Evolutionary conservation across 2,329 filamentous ascomycete species (phyloP).

Genomic region (Sarocladium brachiariae): DNA sequence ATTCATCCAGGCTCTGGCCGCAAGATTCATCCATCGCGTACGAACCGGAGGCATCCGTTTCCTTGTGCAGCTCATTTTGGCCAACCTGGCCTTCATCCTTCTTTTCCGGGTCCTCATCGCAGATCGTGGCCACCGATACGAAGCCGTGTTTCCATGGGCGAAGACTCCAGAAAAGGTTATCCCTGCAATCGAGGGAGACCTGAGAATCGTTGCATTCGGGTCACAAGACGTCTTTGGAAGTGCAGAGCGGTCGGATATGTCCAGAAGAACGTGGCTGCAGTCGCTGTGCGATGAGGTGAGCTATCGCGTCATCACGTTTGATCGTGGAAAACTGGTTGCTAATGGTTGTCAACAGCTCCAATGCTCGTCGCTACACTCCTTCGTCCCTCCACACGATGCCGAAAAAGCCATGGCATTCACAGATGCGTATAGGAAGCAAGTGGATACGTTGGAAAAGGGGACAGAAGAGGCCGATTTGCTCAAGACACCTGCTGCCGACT

Average conservation of each 20-base stretch:
- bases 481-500: slow-evolving; percentile 33
- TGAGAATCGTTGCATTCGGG: slow-evolving; percentile 47
- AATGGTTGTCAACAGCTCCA: slow-evolving; percentile 28
- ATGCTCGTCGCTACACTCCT: slow-evolving; percentile 39
- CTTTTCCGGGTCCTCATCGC: slow-evolving; percentile 21
- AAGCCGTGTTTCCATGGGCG: slow-evolving; percentile 10
- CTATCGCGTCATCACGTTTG: not conserved
- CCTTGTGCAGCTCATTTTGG: slow-evolving; percentile 20
- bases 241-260: slow-evolving; percentile 20
- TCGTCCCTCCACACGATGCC: slow-evolving; percentile 34
- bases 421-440: slow-evolving; percentile 38
- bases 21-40: slow-evolving; percentile 30
- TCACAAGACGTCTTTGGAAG: slow-evolving; percentile 40
- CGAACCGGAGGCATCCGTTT: slow-evolving; percentile 29
- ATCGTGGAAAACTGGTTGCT: not conserved
- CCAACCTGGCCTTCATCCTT: slow-evolving; percentile 21
- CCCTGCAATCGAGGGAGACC: slow-evolving; percentile 13
- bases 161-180: slow-evolving; percentile 17
- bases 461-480: slow-evolving; percentile 24
- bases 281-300: slow-evolving; percentile 40
- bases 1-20: not conserved
- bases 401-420: slow-evolving; percentile 48
- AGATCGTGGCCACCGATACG: slow-evolving; percentile 18
- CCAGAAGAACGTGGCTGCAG: slow-evolving; percentile 37
- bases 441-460: slow-evolving; percentile 29